Base-by-base conservation (phyloP, 805 yeast genomes). In the Scheffersomyces amazonensis region DNA sequence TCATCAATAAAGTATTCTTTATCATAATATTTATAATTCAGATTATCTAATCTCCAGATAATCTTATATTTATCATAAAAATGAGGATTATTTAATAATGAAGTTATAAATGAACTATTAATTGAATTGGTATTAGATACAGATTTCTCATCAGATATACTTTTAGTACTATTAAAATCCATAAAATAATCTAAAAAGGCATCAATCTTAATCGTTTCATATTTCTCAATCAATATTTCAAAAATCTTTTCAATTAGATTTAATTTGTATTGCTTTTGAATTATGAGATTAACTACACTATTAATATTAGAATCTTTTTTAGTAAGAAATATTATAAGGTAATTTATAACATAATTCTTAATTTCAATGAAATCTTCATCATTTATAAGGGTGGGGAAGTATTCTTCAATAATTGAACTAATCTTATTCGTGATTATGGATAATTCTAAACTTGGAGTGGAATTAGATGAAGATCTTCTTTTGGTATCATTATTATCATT, bases 21-120 rank as follows among this genome's bases (percentile, higher is more conserved):
- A 32, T 47, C 48, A 35, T 43, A 54, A 36, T 38, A 41, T 28
- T 42, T 40, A 36, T 47, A 49, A 17, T 52, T 51, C 15, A 43
- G 37, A 9, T 38, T 31, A 27, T 50, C 50, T 18, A 44, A 47
- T 32, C 44, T 43, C 54, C 56, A 56, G 4, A 56, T 46, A 2
- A 48, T 43, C 9, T 35, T 36, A 37, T 52, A 57, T 27, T 35
- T 31, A 6, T 35, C 22, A 30, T 41, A 54, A 34, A 52, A 42
- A 7, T 40, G 34, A 9, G 56, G 54, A 16, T 46, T 50, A 17
- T 44, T 40, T 3, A 32, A 10, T 11, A 32, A 37, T 20, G 2
- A 27, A 19, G 3, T 11, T 29, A 9, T 32, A 20, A 23, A 25
- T 11, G 33, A 16, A n/a, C 18, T 21, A 32, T 37, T 39, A n/a